Evolutionary conservation across 2,329 filamentous ascomycete genomes (phyloP), one percentile per base, ranked within the genome.

Genomic region (Fusarium chaquense): DNA sequence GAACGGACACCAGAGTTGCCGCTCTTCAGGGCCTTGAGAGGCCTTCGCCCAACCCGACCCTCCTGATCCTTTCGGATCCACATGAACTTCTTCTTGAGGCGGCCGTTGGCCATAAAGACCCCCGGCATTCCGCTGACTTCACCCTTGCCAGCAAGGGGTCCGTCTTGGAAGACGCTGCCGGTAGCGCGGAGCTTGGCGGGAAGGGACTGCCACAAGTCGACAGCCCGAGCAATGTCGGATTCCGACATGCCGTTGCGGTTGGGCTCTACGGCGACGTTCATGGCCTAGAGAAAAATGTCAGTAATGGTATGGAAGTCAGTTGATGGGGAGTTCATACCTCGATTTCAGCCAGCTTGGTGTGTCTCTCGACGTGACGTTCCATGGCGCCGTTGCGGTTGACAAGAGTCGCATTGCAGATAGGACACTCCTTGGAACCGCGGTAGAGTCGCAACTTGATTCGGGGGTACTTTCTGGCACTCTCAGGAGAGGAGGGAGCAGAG

Each of bases 41-140:
- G 35, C 5, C 49, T 24, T 22, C 62, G 43, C 11, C 61, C 61
- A 35, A 49, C 32, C 3, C 62, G 28, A 4, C 53, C 18, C 1
- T 53, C 49, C 6, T 64, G 45, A 11, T 44, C 43, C 7, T 59
- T 70, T 36, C 62, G 24, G 1, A 70, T 47, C 62, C 67, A 70
- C 30, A 36, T 13, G 24, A 26, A 43, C 20, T 35, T 45, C 10
- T 28, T 52, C 53, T 49, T 64, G 38, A 68, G 26, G 0, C 67
- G 67, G 6, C 67, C 67, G 8, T 44, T 68, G 1, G 18, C 26
- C 16, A 64, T 41, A 1, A 68, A 70, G 0, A 60, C 40, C 1
- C 8, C 16, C 0, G 67, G 62, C 44, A 68, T 56, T 0, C 67
- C 67, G 0, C 46, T 12, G 13, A 54, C n/a, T 10, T 36, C 32